Evolutionary conservation across 495 filamentous ascomycete species (phyloP).

Genomic region (Xylaria telfairii): DNA sequence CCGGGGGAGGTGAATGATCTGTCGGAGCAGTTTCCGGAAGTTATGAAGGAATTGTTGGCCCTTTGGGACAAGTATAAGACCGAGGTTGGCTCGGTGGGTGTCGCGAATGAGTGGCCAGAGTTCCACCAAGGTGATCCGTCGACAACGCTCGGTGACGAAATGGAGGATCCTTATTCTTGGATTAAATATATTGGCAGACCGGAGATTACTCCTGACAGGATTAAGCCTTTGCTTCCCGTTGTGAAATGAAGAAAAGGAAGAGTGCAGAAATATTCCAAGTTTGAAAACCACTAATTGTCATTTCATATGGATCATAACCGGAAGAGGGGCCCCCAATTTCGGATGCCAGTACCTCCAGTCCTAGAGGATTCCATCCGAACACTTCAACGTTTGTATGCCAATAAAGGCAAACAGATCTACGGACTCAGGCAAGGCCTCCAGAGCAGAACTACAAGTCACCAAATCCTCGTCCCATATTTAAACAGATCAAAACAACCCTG

Average conservation of each 20-base stretch:
- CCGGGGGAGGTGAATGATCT: constrained; percentile 42
- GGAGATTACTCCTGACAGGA: constrained; percentile 27
- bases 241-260: too few relatives aligned
- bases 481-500: too few relatives aligned
- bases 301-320: neutral
- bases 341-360: too few relatives aligned
- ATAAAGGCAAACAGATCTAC: too few relatives aligned
- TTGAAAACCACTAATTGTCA: neutral
- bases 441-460: too few relatives aligned
- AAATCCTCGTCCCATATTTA: too few relatives aligned
- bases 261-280: too few relatives aligned
- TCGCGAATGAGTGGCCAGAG: constrained; percentile 28
- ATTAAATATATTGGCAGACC: constrained; percentile 33
- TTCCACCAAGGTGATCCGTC: constrained; percentile 22
- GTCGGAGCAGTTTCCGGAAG: constrained; percentile 31
- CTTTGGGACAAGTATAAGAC: constrained; percentile 43
- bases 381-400: too few relatives aligned
- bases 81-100: constrained; percentile 31
- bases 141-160: constrained; percentile 24
- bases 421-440: too few relatives aligned
- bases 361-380: too few relatives aligned
- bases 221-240: constrained; percentile 21
- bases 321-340: neutral
- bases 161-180: constrained; percentile 33
- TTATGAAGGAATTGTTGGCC: constrained; percentile 36